Percentiles rank a stretch among this genome's conserved stretches.
Evolutionary conservation across 768 basidiomycete genomes (phyloP).

Genomic region (Lentinula aciculospora): DNA sequence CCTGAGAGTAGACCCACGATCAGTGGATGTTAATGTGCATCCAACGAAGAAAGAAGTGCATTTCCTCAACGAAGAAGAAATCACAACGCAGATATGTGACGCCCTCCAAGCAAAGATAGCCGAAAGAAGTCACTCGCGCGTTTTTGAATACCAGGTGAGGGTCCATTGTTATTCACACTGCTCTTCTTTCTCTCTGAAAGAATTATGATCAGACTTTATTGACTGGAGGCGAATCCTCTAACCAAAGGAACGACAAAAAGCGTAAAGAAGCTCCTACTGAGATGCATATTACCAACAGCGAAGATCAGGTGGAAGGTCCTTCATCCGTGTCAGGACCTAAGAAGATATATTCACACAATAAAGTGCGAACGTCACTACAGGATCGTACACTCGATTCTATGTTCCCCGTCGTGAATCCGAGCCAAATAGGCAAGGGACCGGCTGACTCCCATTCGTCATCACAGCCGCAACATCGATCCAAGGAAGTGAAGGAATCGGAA

Average conservation of each 20-base stretch:
- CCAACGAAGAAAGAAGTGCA: slow-evolving; percentile 97
- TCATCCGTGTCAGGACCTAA: slow-evolving; percentile 24
- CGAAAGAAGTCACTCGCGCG: slow-evolving; percentile 57
- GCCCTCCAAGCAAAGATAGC: slow-evolving; percentile 62
- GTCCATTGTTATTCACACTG: no score
- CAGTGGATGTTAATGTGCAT: slow-evolving; percentile 96
- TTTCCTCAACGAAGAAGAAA: slow-evolving; percentile 86
- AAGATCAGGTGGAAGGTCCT: background rate
- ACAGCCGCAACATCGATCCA: slow-evolving; percentile 22
- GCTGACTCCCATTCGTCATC: slow-evolving; percentile 8
- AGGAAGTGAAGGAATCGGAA: slow-evolving; percentile 67
- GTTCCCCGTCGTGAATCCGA: slow-evolving; percentile 67
- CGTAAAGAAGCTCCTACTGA: slow-evolving; percentile 19
- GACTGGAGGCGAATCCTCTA: slow-evolving; percentile 41
- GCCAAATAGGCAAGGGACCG: slow-evolving; percentile 24
- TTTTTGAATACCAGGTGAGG: slow-evolving; percentile 68
- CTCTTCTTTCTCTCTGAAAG: background rate
- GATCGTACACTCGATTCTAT: slow-evolving; percentile 94
- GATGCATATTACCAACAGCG: background rate
- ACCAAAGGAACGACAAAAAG: slow-evolving; percentile 17
- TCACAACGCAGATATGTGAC: slow-evolving; percentile 73
- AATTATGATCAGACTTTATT: slow-evolving; percentile 44
- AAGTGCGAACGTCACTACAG: slow-evolving; percentile 83
- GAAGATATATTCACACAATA: slow-evolving; percentile 73
- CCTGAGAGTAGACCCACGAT: slow-evolving; percentile 75